These are phyloP conservation scores for Apostasia ramifera DNA, from an alignment of 106 monocot genomes.

Conservation along the genomic window DNA sequence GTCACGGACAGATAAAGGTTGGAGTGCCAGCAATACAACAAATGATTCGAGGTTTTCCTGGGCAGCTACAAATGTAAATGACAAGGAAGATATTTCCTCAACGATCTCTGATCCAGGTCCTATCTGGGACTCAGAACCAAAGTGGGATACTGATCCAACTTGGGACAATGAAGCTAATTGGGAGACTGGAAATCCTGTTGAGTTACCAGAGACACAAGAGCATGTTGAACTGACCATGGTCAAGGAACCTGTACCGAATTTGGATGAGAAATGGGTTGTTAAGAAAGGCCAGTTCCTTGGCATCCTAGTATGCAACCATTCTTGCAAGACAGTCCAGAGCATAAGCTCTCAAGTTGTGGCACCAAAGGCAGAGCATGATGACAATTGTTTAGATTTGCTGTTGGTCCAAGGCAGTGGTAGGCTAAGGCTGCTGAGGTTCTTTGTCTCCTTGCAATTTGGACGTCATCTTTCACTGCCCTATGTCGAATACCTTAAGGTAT, in stretches of 20 bases:
- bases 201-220: constrained; percentile 23
- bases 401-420: constrained; percentile 83
- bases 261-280: constrained; percentile 67
- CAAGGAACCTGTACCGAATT: constrained; percentile 29
- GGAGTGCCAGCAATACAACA: constrained; percentile 38
- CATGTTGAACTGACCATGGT: constrained; percentile 25
- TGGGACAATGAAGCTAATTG: constrained; percentile 46
- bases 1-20: constrained; percentile 67
- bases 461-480: constrained; percentile 77
- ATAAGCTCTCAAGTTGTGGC: constrained; percentile 80
- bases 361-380: constrained; percentile 81
- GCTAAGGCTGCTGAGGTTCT: constrained; percentile 64
- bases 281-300: constrained; percentile 81
- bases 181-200: constrained; percentile 42
- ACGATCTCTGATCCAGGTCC: constrained; percentile 77
- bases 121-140: constrained; percentile 59
- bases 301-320: constrained; percentile 86
- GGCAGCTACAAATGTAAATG: constrained; percentile 35
- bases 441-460: constrained; percentile 59
- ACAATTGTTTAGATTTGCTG: constrained; percentile 68
- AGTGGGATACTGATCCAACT: constrained; percentile 55
- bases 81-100: constrained; percentile 82
- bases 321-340: constrained; percentile 88
- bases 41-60: constrained; percentile 71
- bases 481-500: constrained; percentile 98